phyloP scores from a whole-genome alignment of 106 monocot genomes.

The Amphibolis antarctica region DNA sequence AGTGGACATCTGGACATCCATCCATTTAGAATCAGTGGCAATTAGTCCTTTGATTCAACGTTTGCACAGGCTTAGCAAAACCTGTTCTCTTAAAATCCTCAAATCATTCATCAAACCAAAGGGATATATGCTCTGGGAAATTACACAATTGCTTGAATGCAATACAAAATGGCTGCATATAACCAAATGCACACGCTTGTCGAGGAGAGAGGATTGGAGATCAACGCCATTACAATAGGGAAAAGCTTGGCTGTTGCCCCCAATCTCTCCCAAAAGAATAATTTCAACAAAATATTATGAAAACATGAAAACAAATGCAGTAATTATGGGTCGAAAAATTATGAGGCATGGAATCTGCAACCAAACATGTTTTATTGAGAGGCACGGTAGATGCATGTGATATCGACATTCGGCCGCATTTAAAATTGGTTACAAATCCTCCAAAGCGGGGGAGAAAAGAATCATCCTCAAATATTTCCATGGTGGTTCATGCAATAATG shows the following conservation, averaged over 20 bases:
- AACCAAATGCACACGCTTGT: not conserved
- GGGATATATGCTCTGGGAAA: not conserved
- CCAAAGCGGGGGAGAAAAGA: slow-evolving; percentile 2
- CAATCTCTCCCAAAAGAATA: not conserved
- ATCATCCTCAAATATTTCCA: not conserved
- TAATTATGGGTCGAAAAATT: not conserved
- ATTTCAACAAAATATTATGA: not conserved
- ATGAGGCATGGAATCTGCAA: not conserved
- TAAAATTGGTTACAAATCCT: not conserved
- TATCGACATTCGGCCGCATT: not conserved
- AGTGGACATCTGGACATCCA: too few species aligned
- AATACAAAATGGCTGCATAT: not conserved
- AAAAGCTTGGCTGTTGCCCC: not conserved
- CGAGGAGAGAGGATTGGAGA: not conserved
- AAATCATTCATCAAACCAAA: not conserved
- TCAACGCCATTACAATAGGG: not conserved
- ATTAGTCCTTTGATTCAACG: too few species aligned
- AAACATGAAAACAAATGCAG: not conserved
- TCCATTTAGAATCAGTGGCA: too few species aligned
- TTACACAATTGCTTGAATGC: not conserved
- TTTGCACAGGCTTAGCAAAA: too few species aligned
- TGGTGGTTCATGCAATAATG: not conserved
- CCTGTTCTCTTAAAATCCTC: too few species aligned
- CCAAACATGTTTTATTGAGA: not conserved
- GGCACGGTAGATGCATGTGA: not conserved